phyloP scores from a whole-genome alignment of 768 basidiomycete species.

The Tricholoma sp. region DNA sequence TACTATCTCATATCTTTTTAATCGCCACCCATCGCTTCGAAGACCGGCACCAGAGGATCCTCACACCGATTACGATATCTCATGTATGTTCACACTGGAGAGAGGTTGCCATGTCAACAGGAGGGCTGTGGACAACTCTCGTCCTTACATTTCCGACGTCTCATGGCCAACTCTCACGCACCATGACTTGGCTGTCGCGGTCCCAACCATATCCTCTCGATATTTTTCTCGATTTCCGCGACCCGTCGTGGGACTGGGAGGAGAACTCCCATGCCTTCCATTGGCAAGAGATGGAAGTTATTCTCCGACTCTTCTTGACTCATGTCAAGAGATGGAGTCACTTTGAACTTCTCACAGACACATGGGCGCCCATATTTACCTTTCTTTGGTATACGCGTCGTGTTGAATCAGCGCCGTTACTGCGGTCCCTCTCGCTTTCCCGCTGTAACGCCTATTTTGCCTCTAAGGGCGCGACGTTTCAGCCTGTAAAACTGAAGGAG shows the following conservation, averaged over 20 bases:
- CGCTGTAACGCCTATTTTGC: conserved; percentile 59
- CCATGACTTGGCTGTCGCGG: conserved; percentile 35
- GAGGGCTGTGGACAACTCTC: conserved; percentile 49
- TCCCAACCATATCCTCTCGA: conserved; percentile 43
- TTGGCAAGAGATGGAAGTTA: conserved; percentile 38
- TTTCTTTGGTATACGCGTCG: conserved; percentile 39
- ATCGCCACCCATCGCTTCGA: conserved; percentile 21
- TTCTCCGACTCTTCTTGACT: conserved; percentile 40
- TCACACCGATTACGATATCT: conserved; percentile 30
- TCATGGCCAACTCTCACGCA: conserved; percentile 30
- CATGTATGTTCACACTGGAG: conserved; percentile 52
- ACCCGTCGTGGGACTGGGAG: conserved; percentile 52
- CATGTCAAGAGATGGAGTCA: conserved; percentile 42
- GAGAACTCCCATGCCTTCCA: conserved; percentile 41
- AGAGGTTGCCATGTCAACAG: conserved; percentile 37
- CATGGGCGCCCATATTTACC: conserved; percentile 52
- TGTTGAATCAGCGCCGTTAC: conserved; percentile 27
- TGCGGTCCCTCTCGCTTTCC: conserved; percentile 39
- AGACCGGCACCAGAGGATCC: conserved; percentile 19
- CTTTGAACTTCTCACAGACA: conserved; percentile 52
- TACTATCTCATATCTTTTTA: conserved; percentile 30
- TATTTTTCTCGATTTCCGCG: conserved; percentile 54
- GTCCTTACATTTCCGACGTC: conserved; percentile 39
- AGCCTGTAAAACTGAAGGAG: conserved; percentile 31
- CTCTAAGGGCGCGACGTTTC: conserved; percentile 36